Conservation (phyloP, 192 early-diverging fungal genomes). For the Coemansia sp. region DNA sequence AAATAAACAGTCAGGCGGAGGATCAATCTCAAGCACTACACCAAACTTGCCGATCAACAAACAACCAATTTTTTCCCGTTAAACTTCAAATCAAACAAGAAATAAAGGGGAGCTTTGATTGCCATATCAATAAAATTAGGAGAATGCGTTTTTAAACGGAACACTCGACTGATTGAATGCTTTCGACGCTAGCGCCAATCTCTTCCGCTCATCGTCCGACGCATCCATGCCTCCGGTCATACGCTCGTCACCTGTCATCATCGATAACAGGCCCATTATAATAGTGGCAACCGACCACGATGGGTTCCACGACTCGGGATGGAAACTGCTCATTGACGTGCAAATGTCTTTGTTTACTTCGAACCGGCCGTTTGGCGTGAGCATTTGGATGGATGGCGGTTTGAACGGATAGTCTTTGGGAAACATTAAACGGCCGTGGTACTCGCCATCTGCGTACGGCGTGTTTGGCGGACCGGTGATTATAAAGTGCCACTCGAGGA, state of each 20-base stretch:
- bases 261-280: constrained; percentile 83
- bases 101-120: no score
- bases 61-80: neutral
- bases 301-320: constrained; percentile 95
- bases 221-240: constrained; percentile 80
- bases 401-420: constrained; percentile 97
- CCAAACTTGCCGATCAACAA: neutral
- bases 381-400: constrained; percentile 74
- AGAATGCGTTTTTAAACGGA: constrained; percentile 29
- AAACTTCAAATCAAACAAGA: no score
- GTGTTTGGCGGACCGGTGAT: constrained; percentile 83
- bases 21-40: no score
- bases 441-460: constrained; percentile 80
- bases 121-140: neutral
- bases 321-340: constrained; percentile 88
- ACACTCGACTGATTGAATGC: constrained; percentile 24
- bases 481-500: constrained; percentile 98
- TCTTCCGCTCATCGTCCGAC: constrained; percentile 63
- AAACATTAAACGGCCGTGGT: constrained; percentile 89
- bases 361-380: constrained; percentile 87
- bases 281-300: constrained; percentile 96
- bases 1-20: no score
- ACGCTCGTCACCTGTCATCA: constrained; percentile 81
- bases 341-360: constrained; percentile 93
- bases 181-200: constrained; percentile 58